Evolutionary conservation across 192 early-diverging fungal species (phyloP), one percentile per base, ranked within the genome.

Genomic region (Coemansia sp.): DNA sequence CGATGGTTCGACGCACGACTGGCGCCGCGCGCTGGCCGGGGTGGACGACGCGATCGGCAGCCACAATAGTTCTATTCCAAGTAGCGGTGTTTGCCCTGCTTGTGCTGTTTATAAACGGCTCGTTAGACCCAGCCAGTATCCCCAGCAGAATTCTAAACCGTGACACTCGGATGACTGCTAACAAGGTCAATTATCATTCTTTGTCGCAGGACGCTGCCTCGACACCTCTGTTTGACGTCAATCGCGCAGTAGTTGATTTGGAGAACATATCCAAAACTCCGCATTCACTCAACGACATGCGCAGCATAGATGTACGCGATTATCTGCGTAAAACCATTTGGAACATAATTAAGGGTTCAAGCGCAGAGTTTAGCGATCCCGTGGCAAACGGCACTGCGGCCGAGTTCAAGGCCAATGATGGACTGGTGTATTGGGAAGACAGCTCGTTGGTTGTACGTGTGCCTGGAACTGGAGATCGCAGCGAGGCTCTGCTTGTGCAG

Each of bases 391-490:
- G 68, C 13, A 71, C 66, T 3, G 61, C 52, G 0, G 77, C 72
- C 11, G 68, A 71, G 55, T 74, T 80, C 49, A 43, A 56, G 50
- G 43, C 56, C 39, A 54, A 64, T 12, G 69, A 70, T 5, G 60
- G 22, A 55, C 41, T 73, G 45, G 64, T 77, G 27, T 74, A 77
- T 68, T 77, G 71, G 70, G 80, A 82, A 47, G 74, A 76, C 55
- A 83, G 85, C 67, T 87, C 86, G 61, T 54, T 90, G 26, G 54
- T 88, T 19, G 77, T 90, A n/a, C 83, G 86, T 3, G 68, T 90
- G 9, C 78, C 83, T 22, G 88, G 88, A 7, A 76, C 77, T 4
- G 60, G 78, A 53, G 57, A 66, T 6, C 66, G 75, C 13, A 68
- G 68, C 43, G 79, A 85, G 47, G 82, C 89, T 0, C 68, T 89